These are phyloP conservation scores for Pezicula neosporulosa DNA, from an alignment of 2,329 filamentous ascomycete species.

Conservation along the genomic window DNA sequence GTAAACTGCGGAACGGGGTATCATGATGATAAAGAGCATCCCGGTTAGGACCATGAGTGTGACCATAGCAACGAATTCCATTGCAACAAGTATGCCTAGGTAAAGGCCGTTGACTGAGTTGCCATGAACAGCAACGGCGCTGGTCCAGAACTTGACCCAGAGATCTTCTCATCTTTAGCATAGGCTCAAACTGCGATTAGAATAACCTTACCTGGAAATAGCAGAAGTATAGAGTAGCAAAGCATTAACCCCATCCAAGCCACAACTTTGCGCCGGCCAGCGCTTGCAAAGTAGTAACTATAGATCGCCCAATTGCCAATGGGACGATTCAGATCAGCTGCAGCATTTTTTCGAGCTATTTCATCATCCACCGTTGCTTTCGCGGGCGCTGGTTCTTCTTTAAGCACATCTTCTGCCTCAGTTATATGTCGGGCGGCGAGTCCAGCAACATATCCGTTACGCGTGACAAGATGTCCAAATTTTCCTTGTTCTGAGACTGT, in stretches of 20 bases:
- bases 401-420: constrained; percentile 2
- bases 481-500: constrained; percentile 7
- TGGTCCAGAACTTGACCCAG: constrained; percentile 41
- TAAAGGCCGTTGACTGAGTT: constrained; percentile 18
- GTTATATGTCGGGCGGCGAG: constrained; percentile 9
- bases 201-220: constrained; percentile 12
- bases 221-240: constrained; percentile 9
- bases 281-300: constrained; percentile 15
- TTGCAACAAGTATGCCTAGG: constrained; percentile 12
- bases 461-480: constrained; percentile 9
- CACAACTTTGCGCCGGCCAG: constrained; percentile 9
- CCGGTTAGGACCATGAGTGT: constrained; percentile 7
- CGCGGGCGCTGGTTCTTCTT: neutral
- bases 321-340: constrained; percentile 12
- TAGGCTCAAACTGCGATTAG: constrained; percentile 14
- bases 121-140: constrained; percentile 12
- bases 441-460: constrained; percentile 16
- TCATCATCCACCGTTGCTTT: constrained; percentile 6
- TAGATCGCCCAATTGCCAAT: constrained; percentile 16
- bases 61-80: constrained; percentile 18
- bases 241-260: constrained; percentile 11
- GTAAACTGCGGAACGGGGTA: constrained; percentile 45
- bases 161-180: constrained; percentile 27
- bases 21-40: constrained; percentile 49
- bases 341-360: constrained; percentile 9